Conservation (phyloP, 2,329 filamentous ascomycete genomes). For the Talaromyces sp. region DNA sequence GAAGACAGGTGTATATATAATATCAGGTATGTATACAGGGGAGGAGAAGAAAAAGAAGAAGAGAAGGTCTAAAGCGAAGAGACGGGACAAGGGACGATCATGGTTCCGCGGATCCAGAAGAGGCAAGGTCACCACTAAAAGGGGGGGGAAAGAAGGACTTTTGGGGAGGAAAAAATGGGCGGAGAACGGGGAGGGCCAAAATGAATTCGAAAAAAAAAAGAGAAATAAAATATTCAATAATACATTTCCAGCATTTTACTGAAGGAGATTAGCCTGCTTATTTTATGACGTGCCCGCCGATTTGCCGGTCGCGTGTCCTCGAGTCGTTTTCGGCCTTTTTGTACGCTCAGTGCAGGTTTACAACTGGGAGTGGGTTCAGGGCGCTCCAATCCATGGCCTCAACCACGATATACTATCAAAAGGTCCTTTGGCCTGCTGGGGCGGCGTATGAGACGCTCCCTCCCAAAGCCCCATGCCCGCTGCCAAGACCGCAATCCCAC, state of each 20-base stretch:
- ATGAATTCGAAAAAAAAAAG: not conserved
- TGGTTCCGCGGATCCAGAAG: constrained; percentile 23
- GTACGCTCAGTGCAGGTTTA: too few relatives aligned
- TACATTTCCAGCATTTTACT: not conserved
- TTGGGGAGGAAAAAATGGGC: too few relatives aligned
- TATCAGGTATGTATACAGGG: not conserved
- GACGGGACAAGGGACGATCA: constrained; percentile 20
- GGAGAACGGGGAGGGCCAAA: too few relatives aligned
- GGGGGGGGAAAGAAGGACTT: constrained; percentile 4
- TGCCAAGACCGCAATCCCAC: constrained; percentile 18
- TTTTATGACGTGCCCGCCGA: constrained; percentile 10
- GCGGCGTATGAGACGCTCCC: too few relatives aligned
- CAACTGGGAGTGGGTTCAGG: too few relatives aligned
- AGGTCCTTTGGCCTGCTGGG: too few relatives aligned
- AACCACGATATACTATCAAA: not conserved
- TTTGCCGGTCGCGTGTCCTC: constrained; percentile 2
- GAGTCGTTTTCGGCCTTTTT: not conserved
- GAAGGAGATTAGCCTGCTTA: not conserved
- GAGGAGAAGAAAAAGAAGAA: constrained; percentile 7
- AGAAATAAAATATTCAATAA: not conserved
- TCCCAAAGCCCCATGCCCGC: not conserved
- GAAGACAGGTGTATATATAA: not conserved
- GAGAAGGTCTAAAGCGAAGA: constrained; percentile 5
- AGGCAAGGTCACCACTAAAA: constrained; percentile 11
- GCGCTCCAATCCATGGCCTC: not conserved